Percentiles rank a stretch among this genome's conserved stretches.
Conservation (phyloP, 306 rosid genomes). For the Cotoneaster glaucophyllus region DNA sequence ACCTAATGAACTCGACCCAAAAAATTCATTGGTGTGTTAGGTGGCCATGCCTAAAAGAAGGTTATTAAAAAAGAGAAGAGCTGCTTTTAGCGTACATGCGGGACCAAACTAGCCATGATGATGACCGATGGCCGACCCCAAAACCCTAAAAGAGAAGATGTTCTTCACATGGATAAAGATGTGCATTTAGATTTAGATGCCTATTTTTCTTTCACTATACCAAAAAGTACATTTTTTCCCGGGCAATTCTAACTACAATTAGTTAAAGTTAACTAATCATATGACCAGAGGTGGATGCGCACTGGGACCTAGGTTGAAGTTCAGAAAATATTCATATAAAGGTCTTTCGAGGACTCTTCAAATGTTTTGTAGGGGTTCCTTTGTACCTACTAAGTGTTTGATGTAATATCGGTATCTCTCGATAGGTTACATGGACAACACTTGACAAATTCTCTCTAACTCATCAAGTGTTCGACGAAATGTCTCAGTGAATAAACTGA, state of each 20-base stretch:
- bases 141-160: slow-evolving; percentile 1
- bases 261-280: not conserved
- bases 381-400: too few species aligned
- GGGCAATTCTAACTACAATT: not conserved
- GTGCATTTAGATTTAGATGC: not conserved
- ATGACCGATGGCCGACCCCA: not conserved
- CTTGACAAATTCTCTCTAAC: too few species aligned
- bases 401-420: too few species aligned
- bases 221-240: not conserved
- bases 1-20: not conserved
- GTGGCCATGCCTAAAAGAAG: not conserved
- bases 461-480: too few species aligned
- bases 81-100: not conserved
- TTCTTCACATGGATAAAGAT: slow-evolving; percentile 2
- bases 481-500: too few species aligned
- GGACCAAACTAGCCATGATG: slow-evolving; percentile 17
- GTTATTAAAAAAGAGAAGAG: not conserved
- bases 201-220: slow-evolving; percentile 2
- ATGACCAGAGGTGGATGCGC: not conserved
- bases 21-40: not conserved
- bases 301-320: too few species aligned
- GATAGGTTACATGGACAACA: too few species aligned
- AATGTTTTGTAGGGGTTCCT: too few species aligned
- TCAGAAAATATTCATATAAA: too few species aligned
- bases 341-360: too few species aligned